Conservation (phyloP, 2,329 filamentous ascomycete genomes). For the Pyrenochaeta sp. region DNA sequence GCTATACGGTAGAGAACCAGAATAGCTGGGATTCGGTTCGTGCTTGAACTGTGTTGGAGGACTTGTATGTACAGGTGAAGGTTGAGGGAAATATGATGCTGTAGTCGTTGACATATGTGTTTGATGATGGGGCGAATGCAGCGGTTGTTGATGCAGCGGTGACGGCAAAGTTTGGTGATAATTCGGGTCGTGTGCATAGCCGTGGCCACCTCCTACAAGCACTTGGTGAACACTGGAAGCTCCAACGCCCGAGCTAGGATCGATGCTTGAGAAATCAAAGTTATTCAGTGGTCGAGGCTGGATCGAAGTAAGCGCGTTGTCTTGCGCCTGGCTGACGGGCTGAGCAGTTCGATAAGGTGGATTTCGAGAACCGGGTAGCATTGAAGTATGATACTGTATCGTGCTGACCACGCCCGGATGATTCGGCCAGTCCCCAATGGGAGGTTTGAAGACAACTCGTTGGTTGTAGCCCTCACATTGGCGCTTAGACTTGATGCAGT, state of each 20-base stretch:
- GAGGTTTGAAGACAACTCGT: conserved; percentile 81
- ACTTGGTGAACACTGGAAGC: conserved; percentile 22
- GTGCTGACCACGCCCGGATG: conserved; percentile 48
- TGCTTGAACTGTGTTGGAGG: conserved; percentile 35
- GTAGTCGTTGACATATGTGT: conserved; percentile 37
- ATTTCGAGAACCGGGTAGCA: conserved; percentile 46
- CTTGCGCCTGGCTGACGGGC: conserved; percentile 25
- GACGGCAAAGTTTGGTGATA: conserved; percentile 43
- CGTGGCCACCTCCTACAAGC: conserved; percentile 19
- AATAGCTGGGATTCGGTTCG: conserved; percentile 25
- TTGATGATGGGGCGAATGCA: conserved; percentile 37
- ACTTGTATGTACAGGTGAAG: conserved; percentile 37
- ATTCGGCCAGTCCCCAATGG: conserved; percentile 63
- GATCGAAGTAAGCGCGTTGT: conserved; percentile 33
- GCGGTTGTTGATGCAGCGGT: conserved; percentile 42
- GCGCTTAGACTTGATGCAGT: conserved; percentile 86
- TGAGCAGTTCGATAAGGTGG: conserved; percentile 25
- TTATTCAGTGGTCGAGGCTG: conserved; percentile 39
- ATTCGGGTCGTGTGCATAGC: conserved; percentile 35
- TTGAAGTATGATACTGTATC: conserved; percentile 49
- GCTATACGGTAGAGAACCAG: conserved; percentile 31
- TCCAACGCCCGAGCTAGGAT: conserved; percentile 20
- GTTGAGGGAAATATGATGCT: conserved; percentile 44
- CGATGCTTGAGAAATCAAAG: conserved; percentile 37
- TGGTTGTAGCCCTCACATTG: conserved; percentile 86